These are phyloP conservation scores for Fraxinus velutina DNA, from an alignment of 305 asterid species.

Conservation along the genomic window DNA sequence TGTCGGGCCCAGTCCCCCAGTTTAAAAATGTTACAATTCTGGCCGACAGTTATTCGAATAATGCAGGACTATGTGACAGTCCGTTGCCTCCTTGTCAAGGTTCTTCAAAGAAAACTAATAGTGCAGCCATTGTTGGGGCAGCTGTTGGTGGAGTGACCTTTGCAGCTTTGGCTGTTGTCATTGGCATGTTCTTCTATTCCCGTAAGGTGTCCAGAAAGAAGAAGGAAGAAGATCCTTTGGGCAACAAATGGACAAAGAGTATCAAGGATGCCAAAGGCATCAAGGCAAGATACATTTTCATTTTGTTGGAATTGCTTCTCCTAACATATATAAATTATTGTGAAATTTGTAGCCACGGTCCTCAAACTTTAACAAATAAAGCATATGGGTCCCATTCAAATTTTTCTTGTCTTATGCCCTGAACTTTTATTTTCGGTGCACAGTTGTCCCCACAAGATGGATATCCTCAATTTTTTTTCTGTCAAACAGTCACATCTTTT, in stretches of 20 bases:
- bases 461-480: not conserved
- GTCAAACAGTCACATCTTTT: not conserved
- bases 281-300: not conserved
- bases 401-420: not conserved
- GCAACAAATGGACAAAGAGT: conserved; percentile 9
- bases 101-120: not conserved
- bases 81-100: conserved; percentile 16
- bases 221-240: conserved; percentile 50
- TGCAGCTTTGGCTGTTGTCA: conserved; percentile 41
- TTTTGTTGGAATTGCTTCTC: not conserved
- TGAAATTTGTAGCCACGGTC: not conserved
- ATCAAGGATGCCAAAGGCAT: not conserved
- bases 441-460: not conserved
- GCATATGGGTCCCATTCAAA: not conserved
- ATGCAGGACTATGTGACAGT: conserved; percentile 36
- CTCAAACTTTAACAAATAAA: not conserved
- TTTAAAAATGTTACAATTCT: not conserved
- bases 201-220: conserved; percentile 45
- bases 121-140: not conserved
- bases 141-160: conserved; percentile 50
- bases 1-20: conserved; percentile 31
- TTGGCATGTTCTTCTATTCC: conserved; percentile 36
- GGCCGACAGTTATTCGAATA: conserved; percentile 22
- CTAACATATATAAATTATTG: not conserved
- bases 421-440: not conserved